Evolutionary conservation across 768 basidiomycete species (phyloP).

Genomic region (Pleurotus djamor): DNA sequence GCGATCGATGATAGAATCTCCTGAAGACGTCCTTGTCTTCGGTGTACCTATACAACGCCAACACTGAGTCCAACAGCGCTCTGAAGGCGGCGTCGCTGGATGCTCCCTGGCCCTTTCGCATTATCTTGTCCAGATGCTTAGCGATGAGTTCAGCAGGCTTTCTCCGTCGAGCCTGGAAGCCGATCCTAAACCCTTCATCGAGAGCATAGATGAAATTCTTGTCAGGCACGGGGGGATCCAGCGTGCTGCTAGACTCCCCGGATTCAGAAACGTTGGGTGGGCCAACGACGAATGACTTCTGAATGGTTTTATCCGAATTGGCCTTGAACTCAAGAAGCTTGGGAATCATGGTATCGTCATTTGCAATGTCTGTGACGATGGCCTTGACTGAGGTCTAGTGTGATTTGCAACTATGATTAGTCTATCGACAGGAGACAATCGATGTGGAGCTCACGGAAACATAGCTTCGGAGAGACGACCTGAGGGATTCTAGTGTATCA

Average conservation of each 20-base stretch:
- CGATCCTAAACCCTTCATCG: slow-evolving; percentile 66
- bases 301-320: slow-evolving; percentile 49
- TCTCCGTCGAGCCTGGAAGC: slow-evolving; percentile 73
- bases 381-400: slow-evolving; percentile 50
- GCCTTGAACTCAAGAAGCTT: slow-evolving; percentile 67
- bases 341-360: slow-evolving; percentile 79
- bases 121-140: slow-evolving; percentile 81
- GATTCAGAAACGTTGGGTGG: slow-evolving; percentile 14
- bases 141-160: slow-evolving; percentile 95
- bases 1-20: slow-evolving; percentile 84
- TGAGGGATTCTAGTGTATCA: slow-evolving; percentile 47
- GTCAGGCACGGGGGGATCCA: slow-evolving; percentile 37
- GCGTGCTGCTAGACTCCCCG: slow-evolving; percentile 24
- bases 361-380: slow-evolving; percentile 62
- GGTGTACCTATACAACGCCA: slow-evolving; percentile 81
- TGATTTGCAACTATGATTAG: too few species aligned
- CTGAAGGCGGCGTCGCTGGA: slow-evolving; percentile 64
- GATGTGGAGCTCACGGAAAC: slow-evolving; percentile 43
- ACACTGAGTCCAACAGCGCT: slow-evolving; percentile 56
- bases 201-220: slow-evolving; percentile 66
- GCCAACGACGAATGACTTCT: slow-evolving; percentile 49
- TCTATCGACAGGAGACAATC: too few species aligned
- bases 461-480: slow-evolving; percentile 58
- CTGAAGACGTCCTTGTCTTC: slow-evolving; percentile 95
- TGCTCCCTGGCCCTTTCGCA: slow-evolving; percentile 83